phyloP scores from a whole-genome alignment of 345 rosid genomes.

The Mangifera indica region DNA sequence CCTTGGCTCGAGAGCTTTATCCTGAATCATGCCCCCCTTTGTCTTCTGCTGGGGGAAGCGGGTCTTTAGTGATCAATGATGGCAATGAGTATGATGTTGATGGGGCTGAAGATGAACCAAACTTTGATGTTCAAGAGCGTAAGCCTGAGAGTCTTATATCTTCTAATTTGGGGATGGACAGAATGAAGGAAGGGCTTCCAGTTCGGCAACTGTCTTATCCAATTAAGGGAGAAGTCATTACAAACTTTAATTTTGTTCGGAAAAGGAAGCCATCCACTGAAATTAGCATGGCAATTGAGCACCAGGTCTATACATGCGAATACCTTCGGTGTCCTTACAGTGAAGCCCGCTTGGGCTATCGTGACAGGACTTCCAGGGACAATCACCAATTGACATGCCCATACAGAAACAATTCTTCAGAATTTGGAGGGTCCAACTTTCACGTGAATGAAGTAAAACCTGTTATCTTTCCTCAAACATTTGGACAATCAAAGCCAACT shows the following conservation, averaged over 20 bases:
- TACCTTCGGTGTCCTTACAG: conserved; percentile 63
- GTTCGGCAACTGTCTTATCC: conserved; percentile 46
- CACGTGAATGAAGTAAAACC: conserved; percentile 81
- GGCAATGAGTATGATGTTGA: conserved; percentile 79
- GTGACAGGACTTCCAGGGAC: conserved; percentile 68
- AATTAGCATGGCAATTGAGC: conserved; percentile 46
- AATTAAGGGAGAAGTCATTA: conserved; percentile 51
- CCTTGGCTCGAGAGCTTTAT: conserved; percentile 46
- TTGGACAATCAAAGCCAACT: conserved; percentile 52
- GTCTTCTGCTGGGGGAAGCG: conserved; percentile 46
- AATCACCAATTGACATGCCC: conserved; percentile 76
- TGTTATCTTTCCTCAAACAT: conserved; percentile 51
- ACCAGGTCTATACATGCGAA: conserved; percentile 57
- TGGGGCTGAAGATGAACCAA: conserved; percentile 53
- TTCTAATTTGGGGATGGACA: conserved; percentile 36
- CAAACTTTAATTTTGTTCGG: conserved; percentile 39
- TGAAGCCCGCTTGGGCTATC: conserved; percentile 58
- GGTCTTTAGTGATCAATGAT: conserved; percentile 50
- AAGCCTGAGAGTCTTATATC: conserved; percentile 48
- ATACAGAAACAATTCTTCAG: conserved; percentile 40
- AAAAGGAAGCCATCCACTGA: conserved; percentile 69
- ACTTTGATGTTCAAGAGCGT: conserved; percentile 55
- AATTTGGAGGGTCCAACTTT: conserved; percentile 56
- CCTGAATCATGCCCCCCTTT: conserved; percentile 61
- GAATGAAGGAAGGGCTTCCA: conserved; percentile 33